phyloP scores from a whole-genome alignment of 805 yeast genomes.

The Starmerella khaoyaiensis region DNA sequence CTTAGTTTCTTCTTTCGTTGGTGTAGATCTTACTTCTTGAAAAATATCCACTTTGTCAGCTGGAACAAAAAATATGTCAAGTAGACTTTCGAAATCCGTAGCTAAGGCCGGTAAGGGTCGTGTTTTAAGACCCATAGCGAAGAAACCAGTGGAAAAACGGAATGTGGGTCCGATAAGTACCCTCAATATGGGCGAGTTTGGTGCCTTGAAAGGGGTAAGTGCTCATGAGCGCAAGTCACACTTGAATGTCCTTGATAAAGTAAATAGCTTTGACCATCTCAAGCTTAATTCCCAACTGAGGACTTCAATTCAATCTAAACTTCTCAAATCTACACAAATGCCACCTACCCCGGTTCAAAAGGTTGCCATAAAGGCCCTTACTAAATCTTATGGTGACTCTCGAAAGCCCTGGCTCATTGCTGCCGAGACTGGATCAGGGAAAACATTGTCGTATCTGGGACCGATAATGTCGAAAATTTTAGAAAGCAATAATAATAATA shows the following conservation, averaged over 20 bases:
- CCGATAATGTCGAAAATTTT: conserved; percentile 59
- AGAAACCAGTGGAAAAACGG: conserved; percentile 2
- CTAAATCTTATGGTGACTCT: background rate
- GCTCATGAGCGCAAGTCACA: conserved; percentile 23
- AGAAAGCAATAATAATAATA: conserved; percentile 31
- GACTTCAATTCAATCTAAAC: conserved; percentile 42
- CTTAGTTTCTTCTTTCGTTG: no score
- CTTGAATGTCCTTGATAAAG: conserved; percentile 36
- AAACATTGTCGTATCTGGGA: conserved; percentile 80
- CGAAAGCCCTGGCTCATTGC: conserved; percentile 57
- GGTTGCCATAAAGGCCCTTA: conserved; percentile 50
- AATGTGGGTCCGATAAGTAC: conserved; percentile 19
- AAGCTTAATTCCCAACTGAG: conserved; percentile 57
- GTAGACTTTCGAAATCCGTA: conserved; percentile 11
- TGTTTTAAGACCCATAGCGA: background rate
- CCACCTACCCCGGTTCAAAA: conserved; percentile 72
- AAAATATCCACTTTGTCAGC: no score
- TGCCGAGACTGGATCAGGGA: conserved; percentile 96
- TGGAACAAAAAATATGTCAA: no score
- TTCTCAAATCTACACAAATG: conserved; percentile 24
- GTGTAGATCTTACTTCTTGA: no score
- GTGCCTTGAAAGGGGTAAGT: conserved; percentile 22
- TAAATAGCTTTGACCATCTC: conserved; percentile 52
- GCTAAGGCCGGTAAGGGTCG: conserved; percentile 18
- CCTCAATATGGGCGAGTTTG: conserved; percentile 27